Conservation (phyloP, 2,329 filamentous ascomycete genomes). For the Alternaria gansuensis region DNA sequence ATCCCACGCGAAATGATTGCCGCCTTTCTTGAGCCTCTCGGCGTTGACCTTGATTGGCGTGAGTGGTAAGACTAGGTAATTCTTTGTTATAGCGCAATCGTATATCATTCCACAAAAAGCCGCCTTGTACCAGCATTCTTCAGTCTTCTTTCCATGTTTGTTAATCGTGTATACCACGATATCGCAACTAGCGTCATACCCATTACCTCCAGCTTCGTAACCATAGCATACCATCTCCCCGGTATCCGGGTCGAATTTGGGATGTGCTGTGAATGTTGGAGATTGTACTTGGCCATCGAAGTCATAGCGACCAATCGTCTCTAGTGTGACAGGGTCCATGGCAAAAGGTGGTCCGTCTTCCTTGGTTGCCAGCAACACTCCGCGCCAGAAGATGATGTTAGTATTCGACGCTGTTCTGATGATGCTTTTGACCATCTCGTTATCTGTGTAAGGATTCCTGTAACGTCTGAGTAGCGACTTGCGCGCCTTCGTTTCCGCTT, state of each 20-base stretch:
- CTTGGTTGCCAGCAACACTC: constrained; percentile 64
- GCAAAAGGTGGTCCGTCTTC: constrained; percentile 55
- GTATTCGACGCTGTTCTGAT: constrained; percentile 68
- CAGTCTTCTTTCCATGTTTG: constrained; percentile 49
- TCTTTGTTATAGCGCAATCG: constrained; percentile 53
- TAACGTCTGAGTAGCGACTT: constrained; percentile 64
- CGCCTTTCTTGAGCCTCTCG: constrained; percentile 51
- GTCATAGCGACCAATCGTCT: constrained; percentile 53
- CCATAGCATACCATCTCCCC: constrained; percentile 56
- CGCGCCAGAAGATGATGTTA: constrained; percentile 67
- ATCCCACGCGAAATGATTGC: constrained; percentile 55
- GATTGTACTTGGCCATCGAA: constrained; percentile 53
- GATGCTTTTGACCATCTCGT: constrained; percentile 63
- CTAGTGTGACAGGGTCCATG: constrained; percentile 54
- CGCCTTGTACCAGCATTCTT: constrained; percentile 55
- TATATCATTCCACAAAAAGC: constrained; percentile 54
- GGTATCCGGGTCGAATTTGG: constrained; percentile 56
- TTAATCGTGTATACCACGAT: constrained; percentile 55
- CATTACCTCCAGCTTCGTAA: constrained; percentile 54
- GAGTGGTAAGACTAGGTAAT: constrained; percentile 52
- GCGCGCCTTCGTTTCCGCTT: constrained; percentile 51
- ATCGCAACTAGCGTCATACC: constrained; percentile 47
- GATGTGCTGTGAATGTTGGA: constrained; percentile 57
- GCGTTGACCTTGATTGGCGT: constrained; percentile 51
- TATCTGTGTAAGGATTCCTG: constrained; percentile 66